Percentiles rank a stretch among this genome's conserved stretches.
phyloP scores from a whole-genome alignment of 2,329 filamentous ascomycete species.

The Alternaria viburni region DNA sequence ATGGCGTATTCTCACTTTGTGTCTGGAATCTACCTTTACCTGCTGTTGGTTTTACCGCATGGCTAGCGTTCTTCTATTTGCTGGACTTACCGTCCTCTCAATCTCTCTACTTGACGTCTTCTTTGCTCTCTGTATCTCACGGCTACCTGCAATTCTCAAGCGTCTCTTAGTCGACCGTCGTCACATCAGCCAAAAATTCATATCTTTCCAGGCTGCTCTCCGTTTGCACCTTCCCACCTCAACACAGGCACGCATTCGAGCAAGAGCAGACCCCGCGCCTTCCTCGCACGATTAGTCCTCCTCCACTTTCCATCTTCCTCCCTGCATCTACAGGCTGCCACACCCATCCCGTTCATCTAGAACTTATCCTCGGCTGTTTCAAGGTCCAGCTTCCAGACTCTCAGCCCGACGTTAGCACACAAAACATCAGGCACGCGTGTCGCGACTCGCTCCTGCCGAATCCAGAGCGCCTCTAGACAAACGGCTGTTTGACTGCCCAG shows the following conservation, averaged over 20 bases:
- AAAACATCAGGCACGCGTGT: not conserved
- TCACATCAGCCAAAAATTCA: not conserved
- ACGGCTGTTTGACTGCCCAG: not conserved
- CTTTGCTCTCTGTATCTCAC: not conserved
- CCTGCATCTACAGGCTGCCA: not conserved
- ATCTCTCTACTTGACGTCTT: not conserved
- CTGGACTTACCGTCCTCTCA: not conserved
- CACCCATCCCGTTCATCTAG: not conserved
- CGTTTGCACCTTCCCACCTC: not conserved
- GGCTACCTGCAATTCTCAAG: not conserved
- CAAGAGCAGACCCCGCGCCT: not conserved
- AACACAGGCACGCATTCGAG: not conserved
- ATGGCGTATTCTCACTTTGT: not conserved
- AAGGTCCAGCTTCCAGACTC: too few relatives aligned
- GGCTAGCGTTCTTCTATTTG: not conserved
- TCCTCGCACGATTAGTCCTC: not conserved
- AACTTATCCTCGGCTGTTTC: not conserved
- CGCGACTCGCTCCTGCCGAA: conserved; percentile 1
- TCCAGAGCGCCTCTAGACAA: not conserved
- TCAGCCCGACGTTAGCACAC: not conserved
- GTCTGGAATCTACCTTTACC: conserved; percentile 1
- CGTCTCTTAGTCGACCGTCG: not conserved
- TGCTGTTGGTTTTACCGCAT: not conserved
- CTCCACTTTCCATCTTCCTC: not conserved
- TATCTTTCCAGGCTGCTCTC: not conserved